phyloP scores from a whole-genome alignment of 2,329 filamentous ascomycete species.

The Diplodia mutila region DNA sequence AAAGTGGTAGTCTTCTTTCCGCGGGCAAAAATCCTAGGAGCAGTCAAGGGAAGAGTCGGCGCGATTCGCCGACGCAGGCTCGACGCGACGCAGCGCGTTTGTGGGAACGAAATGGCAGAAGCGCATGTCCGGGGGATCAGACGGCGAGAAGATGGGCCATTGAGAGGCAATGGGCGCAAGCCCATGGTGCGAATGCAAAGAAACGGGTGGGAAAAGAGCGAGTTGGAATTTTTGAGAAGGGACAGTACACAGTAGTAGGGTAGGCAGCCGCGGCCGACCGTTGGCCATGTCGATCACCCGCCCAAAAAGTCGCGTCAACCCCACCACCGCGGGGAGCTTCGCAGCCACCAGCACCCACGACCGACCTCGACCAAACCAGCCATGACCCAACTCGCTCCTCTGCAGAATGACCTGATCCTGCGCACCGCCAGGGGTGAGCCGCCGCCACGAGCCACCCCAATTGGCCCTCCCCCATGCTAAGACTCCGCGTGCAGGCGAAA shows the following conservation, averaged over 20 bases:
- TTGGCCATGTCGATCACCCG: slow-evolving; percentile 12
- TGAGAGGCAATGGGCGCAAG: background rate
- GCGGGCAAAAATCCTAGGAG: slow-evolving; percentile 29
- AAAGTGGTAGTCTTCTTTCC: slow-evolving; percentile 44
- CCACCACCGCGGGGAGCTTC: slow-evolving; percentile 17
- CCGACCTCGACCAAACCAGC: slow-evolving; percentile 32
- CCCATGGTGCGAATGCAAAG: background rate
- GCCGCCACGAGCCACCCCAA: background rate
- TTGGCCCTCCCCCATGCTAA: slow-evolving; percentile 4
- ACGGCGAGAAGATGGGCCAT: background rate
- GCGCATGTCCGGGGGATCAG: background rate
- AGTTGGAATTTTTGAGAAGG: no score
- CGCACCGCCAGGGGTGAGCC: slow-evolving; percentile 80
- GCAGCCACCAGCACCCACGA: background rate
- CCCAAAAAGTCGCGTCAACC: slow-evolving; percentile 20
- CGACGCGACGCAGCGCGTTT: slow-evolving; percentile 13
- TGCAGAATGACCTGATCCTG: slow-evolving; percentile 91
- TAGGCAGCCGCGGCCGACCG: background rate
- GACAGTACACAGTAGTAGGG: no score
- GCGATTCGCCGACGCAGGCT: slow-evolving; percentile 1
- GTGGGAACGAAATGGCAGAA: background rate
- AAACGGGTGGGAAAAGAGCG: background rate
- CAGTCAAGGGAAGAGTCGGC: background rate
- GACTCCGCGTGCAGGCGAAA: slow-evolving; percentile 65
- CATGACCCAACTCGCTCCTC: slow-evolving; percentile 76